Evolutionary conservation across 2,329 filamentous ascomycete genomes (phyloP), one percentile per base, ranked within the genome.

Genomic region (Ploettnerulaceae sp.): DNA sequence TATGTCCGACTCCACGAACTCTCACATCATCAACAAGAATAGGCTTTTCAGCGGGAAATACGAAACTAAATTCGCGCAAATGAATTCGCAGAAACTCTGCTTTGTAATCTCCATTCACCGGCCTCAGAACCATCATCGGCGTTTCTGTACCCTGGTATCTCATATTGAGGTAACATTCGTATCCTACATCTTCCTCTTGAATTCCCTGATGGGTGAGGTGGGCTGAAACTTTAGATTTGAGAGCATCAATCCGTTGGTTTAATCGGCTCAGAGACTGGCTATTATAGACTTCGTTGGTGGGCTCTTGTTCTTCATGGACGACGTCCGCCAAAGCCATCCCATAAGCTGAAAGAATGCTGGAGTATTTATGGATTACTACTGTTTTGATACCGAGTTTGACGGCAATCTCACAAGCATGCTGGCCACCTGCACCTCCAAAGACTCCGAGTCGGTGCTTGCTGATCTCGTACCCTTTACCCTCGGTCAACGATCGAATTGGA

Each of bases 81-180:
- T 96, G 90, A 57, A 95, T 88, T 57, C 82, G 81, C 24, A 94
- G 73, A 60, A 97, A 96, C 0, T 87, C 89, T 55, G 66, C 90
- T 96, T 1, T 82, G 86, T 86, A 94, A 9, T 87, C 79, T 18
- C 86, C 79, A 5, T 74, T 68, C 2, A 67, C 75, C 0, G 89
- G 88, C 65, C 84, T 88, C 54, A 93, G 69, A 37, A 95, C 80
- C 89, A 95, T 96, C 74, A 1, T 89, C 87, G 6, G 89, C 93
- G 63, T 95, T n/a, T n/a, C 89, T 0, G 89, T 95, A 8, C 89
- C 89, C 25, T 88, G 79, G 61, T 95, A 95, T 47, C 90, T 75
- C 83, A 96, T 89, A 63, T 96, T 95, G 47, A 97, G 77, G 61
- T 95, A 96, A 62, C 95, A 86, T 63, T 95, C 89, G 60, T 91